Percentiles rank a stretch among this genome's conserved stretches.
Conservation (phyloP, 441 rosid genomes). For the Arabidopsis hybrid region DNA sequence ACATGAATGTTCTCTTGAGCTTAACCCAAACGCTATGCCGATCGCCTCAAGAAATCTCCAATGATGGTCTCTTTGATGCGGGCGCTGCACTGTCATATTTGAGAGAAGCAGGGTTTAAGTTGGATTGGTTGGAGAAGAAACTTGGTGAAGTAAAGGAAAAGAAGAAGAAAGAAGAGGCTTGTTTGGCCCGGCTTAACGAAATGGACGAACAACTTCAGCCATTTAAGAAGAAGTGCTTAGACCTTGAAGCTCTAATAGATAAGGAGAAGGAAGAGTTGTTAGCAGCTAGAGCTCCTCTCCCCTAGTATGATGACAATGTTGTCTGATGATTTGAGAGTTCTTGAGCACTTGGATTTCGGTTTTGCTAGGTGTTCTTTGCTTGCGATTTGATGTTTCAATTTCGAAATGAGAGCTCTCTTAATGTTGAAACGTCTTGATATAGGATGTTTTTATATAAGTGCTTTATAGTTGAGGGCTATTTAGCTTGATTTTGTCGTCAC, state of each 20-base stretch:
- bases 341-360: neutral
- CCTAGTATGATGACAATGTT: neutral
- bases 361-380: neutral
- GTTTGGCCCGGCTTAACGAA: neutral
- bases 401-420: neutral
- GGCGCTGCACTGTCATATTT: neutral
- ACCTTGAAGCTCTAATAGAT: neutral
- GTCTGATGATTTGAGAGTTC: neutral
- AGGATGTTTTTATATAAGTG: neutral
- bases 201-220: neutral
- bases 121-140: conserved; percentile 26
- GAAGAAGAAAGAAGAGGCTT: conserved; percentile 4
- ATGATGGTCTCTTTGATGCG: neutral
- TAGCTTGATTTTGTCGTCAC: neutral
- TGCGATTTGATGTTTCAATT: neutral
- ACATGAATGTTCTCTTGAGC: neutral
- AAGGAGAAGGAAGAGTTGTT: neutral
- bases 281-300: neutral
- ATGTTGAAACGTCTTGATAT: neutral
- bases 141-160: neutral
- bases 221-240: neutral
- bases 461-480: too few species aligned
- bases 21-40: neutral
- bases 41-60: conserved; percentile 1
- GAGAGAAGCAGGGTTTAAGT: conserved; percentile 1